Evolutionary conservation across 805 yeast genomes (phyloP), one percentile per base, ranked within the genome.

Genomic region (Peterozyma xylosa): DNA sequence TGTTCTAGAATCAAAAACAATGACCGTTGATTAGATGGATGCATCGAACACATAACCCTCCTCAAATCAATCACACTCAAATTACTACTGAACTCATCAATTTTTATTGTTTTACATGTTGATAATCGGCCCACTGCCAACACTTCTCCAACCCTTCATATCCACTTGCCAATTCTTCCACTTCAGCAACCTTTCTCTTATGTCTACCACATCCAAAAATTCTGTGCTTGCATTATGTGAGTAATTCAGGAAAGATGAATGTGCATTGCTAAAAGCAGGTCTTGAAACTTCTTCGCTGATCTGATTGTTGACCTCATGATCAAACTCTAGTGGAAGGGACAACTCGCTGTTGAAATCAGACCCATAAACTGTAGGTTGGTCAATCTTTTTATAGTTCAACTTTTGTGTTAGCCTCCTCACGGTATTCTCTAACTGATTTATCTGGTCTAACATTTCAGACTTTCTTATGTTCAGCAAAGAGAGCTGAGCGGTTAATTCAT

Each of bases 111-210:
- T 5, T 32, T 55, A 74, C 36, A 71, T 55, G 38, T 77, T 79
- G 11, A 82, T 66, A 4, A 73, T 57, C 3, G 86, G 81, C 2
- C 89, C 89, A 42, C 73, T 65, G 1, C 87, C 88, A 14, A 77
- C 68, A 42, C 81, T 74, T 56, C 83, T 73, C 97, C 97, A 90
- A 11, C 59, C 53, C 21, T 86, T 73, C 95, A 90, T 86, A 55
- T 90, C 96, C 2, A 88, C 74, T 55, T 83, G 87, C 89, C 90
- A 90, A 40, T 77, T 80, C 50, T 79, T 80, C 95, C 95, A 90
- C 50, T 77, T 78, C 56, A 71, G 68, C 50, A 90, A 62, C 38
- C 74, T 69, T 43, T 78, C 81, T 49, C 73, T 68, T 50, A 77
- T 70, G 52, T 78, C 80, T 11, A 73, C 72, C 6, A 78, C 74